These are phyloP conservation scores for Lunularia cruciata DNA, from an alignment of 225 moss, liverwort and hornwort species.

Conservation along the genomic window DNA sequence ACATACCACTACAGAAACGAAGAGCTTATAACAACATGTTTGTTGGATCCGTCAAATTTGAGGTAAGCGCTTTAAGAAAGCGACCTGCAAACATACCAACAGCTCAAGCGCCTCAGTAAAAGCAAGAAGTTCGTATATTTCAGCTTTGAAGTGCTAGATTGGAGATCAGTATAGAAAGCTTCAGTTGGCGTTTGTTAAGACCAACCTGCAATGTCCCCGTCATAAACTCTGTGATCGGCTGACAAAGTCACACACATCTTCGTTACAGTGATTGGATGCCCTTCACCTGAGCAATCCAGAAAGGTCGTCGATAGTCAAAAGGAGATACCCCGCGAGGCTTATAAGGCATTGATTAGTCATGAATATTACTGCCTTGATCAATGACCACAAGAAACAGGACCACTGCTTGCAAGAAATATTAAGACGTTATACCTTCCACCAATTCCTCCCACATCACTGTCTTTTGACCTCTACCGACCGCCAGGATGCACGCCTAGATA, in stretches of 20 bases:
- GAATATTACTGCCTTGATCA: neutral
- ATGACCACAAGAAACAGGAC: neutral
- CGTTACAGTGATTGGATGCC: constrained; percentile 64
- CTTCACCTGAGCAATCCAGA: constrained; percentile 39
- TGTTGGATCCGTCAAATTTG: constrained; percentile 74
- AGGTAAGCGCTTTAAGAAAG: constrained; percentile 69
- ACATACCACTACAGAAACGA: constrained; percentile 5
- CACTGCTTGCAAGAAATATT: neutral
- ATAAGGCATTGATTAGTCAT: neutral
- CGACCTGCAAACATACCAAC: constrained; percentile 54
- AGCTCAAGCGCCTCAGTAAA: neutral
- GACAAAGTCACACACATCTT: constrained; percentile 86
- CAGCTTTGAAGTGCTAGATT: too few relatives aligned
- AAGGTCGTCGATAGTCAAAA: neutral
- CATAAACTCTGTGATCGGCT: constrained; percentile 81
- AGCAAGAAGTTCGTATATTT: too few relatives aligned
- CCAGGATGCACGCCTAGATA: constrained; percentile 83
- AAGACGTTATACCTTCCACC: constrained; percentile 38
- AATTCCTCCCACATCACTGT: constrained; percentile 70
- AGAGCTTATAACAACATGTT: constrained; percentile 64
- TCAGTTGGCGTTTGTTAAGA: neutral
- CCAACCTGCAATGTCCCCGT: constrained; percentile 79
- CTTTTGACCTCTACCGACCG: constrained; percentile 79
- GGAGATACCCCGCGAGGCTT: neutral
- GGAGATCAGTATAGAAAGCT: too few relatives aligned